Conservation (phyloP, 2,329 filamentous ascomycete species). For the Aspergillus arachidicola region DNA sequence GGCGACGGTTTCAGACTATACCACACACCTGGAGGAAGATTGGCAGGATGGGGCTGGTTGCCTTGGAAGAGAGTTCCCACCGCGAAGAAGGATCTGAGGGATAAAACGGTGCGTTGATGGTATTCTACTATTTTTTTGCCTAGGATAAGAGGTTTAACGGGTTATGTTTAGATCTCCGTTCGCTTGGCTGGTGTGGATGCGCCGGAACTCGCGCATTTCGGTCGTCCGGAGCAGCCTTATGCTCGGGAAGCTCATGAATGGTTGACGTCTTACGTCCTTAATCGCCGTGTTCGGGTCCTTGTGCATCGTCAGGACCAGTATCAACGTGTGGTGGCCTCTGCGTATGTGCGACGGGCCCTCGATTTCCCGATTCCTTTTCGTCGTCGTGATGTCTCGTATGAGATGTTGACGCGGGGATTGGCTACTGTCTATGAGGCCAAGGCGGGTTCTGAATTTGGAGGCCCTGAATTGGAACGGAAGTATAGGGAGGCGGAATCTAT, state of each 20-base stretch:
- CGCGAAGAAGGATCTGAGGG: constrained; percentile 68
- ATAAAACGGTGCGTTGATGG: constrained; percentile 67
- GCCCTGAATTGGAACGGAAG: constrained; percentile 55
- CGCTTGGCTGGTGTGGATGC: constrained; percentile 92
- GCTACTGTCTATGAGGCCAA: constrained; percentile 96
- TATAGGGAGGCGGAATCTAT: constrained; percentile 52
- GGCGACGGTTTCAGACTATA: constrained; percentile 94
- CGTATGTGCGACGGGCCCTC: constrained; percentile 65
- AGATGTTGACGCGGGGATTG: constrained; percentile 83
- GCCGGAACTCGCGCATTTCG: constrained; percentile 91
- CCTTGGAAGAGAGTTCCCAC: constrained; percentile 70
- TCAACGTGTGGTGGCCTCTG: constrained; percentile 83
- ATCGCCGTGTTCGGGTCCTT: constrained; percentile 76
- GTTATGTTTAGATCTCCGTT: constrained; percentile 67
- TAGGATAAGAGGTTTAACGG: neutral
- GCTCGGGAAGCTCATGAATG: constrained; percentile 78
- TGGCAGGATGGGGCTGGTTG: constrained; percentile 91
- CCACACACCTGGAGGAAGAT: constrained; percentile 87
- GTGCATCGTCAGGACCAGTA: constrained; percentile 90
- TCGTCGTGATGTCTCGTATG: constrained; percentile 78
- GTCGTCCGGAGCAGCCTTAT: constrained; percentile 81
- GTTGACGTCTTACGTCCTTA: constrained; percentile 72
- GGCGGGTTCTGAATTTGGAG: constrained; percentile 83
- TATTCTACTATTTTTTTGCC: neutral
- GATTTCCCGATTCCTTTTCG: constrained; percentile 50